Conservation (phyloP, 495 filamentous ascomycete species). For the Podospora pseudoanserina region DNA sequence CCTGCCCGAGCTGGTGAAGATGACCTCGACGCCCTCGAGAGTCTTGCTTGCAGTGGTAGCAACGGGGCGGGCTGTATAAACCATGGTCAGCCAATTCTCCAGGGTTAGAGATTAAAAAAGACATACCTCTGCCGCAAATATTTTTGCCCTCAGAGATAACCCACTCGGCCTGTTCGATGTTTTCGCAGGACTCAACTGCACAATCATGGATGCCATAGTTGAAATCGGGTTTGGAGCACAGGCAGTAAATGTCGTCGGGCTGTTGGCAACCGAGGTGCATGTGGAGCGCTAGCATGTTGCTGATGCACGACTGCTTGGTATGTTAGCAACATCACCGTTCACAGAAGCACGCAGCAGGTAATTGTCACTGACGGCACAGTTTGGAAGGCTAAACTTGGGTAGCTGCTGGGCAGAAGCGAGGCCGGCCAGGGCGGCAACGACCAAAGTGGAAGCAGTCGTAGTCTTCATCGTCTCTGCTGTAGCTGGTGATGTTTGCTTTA, state of each 20-base stretch:
- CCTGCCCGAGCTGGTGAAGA: not conserved
- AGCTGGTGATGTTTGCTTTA: not conserved
- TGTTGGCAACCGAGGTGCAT: slow-evolving; percentile 14
- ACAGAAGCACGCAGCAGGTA: too few relatives aligned
- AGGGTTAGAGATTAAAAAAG: not conserved
- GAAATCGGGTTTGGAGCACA: slow-evolving; percentile 21
- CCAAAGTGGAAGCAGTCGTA: not conserved
- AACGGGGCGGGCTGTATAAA: not conserved
- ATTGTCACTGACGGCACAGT: slow-evolving; percentile 12
- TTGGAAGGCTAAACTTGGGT: slow-evolving; percentile 1
- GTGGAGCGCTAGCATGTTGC: slow-evolving; percentile 20
- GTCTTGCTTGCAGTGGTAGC: not conserved
- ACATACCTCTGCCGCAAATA: slow-evolving; percentile 13
- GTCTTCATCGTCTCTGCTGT: not conserved
- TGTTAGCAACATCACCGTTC: not conserved
- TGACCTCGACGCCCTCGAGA: not conserved
- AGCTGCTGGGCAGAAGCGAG: not conserved
- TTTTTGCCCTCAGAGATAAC: not conserved
- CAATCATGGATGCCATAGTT: slow-evolving; percentile 22
- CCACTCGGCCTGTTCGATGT: slow-evolving; percentile 5
- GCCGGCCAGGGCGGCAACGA: not conserved
- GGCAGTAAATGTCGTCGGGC: slow-evolving; percentile 13
- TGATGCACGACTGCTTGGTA: slow-evolving; percentile 17
- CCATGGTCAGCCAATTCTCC: not conserved
- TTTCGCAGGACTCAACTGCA: slow-evolving; percentile 12